A percentile compares a stretch with the other conserved stretches of the same genome.
Conservation (phyloP, 495 filamentous ascomycete genomes). For the Neurospora sp. region DNA sequence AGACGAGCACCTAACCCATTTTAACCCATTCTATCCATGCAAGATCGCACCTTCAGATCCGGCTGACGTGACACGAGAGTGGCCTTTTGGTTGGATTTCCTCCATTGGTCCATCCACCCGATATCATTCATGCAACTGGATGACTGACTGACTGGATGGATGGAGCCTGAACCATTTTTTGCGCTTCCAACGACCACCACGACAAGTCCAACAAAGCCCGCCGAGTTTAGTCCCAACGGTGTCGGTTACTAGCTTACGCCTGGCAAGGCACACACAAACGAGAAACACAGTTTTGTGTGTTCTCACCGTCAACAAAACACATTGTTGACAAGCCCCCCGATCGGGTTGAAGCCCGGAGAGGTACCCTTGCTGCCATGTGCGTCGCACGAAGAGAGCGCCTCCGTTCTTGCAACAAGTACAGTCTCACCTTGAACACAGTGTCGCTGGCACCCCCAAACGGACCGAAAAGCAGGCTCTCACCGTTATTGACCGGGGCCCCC, state of each 20-base stretch:
- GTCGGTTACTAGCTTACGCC: background rate
- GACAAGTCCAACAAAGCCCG: background rate
- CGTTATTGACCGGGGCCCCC: background rate
- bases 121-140: background rate
- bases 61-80: background rate
- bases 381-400: background rate
- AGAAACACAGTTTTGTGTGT: background rate
- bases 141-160: background rate
- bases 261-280: background rate
- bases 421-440: background rate
- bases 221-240: background rate
- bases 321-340: background rate
- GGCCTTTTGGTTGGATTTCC: background rate
- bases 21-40: background rate
- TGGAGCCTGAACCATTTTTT: background rate
- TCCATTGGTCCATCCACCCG: background rate
- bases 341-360: background rate
- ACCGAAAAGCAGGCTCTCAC: background rate
- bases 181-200: background rate
- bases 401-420: background rate
- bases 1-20: background rate
- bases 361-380: background rate
- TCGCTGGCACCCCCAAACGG: background rate
- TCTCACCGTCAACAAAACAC: background rate
- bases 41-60: background rate